Evolutionary conservation across 306 rosid species (phyloP).

Genomic region (Castanea sativa): DNA sequence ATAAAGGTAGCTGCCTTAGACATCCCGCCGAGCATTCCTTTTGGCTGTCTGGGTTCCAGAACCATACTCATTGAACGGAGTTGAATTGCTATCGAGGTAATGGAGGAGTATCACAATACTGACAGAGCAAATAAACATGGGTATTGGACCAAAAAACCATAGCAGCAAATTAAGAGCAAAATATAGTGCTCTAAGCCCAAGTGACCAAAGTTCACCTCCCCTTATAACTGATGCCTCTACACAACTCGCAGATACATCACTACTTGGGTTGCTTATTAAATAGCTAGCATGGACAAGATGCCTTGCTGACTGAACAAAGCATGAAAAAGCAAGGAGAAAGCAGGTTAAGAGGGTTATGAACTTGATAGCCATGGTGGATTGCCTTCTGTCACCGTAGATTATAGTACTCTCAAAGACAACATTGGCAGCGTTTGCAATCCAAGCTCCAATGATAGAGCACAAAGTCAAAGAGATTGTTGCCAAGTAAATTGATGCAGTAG

Average conservation of each 20-base stretch:
- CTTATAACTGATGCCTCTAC: conserved; percentile 68
- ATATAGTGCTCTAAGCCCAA: conserved; percentile 72
- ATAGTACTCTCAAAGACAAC: conserved; percentile 39
- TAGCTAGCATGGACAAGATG: conserved; percentile 77
- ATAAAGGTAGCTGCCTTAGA: background rate
- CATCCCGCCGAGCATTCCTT: conserved; percentile 8
- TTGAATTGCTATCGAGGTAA: conserved; percentile 51
- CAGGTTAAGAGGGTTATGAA: conserved; percentile 58
- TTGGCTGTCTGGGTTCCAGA: background rate
- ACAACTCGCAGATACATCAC: conserved; percentile 37
- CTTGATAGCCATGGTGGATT: conserved; percentile 49
- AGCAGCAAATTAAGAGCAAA: conserved; percentile 66
- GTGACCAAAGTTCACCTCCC: conserved; percentile 74
- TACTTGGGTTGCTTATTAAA: conserved; percentile 56
- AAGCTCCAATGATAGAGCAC: conserved; percentile 70
- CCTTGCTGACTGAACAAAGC: conserved; percentile 71
- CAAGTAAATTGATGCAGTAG: conserved; percentile 51
- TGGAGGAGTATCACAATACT: conserved; percentile 45
- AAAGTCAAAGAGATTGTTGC: conserved; percentile 60
- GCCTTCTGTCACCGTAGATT: conserved; percentile 55
- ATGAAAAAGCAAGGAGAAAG: conserved; percentile 68
- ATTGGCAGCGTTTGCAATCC: conserved; percentile 55
- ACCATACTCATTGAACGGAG: conserved; percentile 35
- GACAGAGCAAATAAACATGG: conserved; percentile 62
- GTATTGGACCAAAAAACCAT: conserved; percentile 90